phyloP scores from a whole-genome alignment of 495 filamentous ascomycete species.

The Opeltia flavorubescens region DNA sequence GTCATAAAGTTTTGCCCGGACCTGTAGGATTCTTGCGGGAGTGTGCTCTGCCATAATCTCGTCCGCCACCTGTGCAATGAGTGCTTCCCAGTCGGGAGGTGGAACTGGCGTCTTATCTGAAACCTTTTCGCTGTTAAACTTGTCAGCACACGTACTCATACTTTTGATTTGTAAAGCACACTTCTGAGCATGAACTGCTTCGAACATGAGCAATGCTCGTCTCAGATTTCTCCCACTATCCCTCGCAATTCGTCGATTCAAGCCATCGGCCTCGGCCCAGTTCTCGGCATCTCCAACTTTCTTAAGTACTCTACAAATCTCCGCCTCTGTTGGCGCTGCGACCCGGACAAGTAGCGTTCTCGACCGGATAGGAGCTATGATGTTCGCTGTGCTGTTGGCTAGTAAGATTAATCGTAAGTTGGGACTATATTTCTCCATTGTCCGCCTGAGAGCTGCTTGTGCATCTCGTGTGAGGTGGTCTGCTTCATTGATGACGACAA shows the following conservation, averaged over 20 bases:
- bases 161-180: constrained; percentile 26
- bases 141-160: constrained; percentile 11
- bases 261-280: constrained; percentile 50
- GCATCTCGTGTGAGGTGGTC: constrained; percentile 89
- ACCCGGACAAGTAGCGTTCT: constrained; percentile 83
- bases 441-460: constrained; percentile 84
- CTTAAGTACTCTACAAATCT: constrained; percentile 68
- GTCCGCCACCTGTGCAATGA: constrained; percentile 73
- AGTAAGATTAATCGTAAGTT: constrained; percentile 83
- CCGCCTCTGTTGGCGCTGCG: constrained; percentile 68
- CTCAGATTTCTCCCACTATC: constrained; percentile 88
- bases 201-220: constrained; percentile 83
- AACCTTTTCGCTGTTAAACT: constrained; percentile 60
- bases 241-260: constrained; percentile 74
- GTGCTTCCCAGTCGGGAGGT: constrained; percentile 88
- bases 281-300: constrained; percentile 64
- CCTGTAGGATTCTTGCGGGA: constrained; percentile 69
- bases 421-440: constrained; percentile 98
- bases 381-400: constrained; percentile 90
- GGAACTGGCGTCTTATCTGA: constrained; percentile 79
- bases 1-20: constrained; percentile 87
- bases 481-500: constrained; percentile 98
- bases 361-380: constrained; percentile 89
- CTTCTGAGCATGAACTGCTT: constrained; percentile 95
- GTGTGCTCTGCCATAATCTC: constrained; percentile 88